A percentile compares a stretch with the other conserved stretches of the same genome.
These are phyloP conservation scores for Coemansia asiatica DNA, from an alignment of 192 early-diverging fungal species.

Conservation along the genomic window DNA sequence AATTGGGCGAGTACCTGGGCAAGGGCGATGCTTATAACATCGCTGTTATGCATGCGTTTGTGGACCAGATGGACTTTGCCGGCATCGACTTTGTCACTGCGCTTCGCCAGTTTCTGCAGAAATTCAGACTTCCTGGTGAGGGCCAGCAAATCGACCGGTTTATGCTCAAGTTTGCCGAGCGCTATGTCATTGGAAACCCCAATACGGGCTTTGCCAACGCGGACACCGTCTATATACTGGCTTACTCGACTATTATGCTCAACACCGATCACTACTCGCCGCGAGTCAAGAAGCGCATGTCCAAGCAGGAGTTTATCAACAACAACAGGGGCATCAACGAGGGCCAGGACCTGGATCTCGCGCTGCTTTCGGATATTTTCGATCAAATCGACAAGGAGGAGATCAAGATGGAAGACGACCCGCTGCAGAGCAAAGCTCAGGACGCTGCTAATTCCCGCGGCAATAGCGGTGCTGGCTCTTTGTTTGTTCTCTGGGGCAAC, in stretches of 20 bases:
- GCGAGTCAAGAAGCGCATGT: slow-evolving; percentile 85
- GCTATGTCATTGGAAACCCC: slow-evolving; percentile 83
- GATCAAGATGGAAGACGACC: slow-evolving; percentile 93
- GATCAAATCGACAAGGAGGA: slow-evolving; percentile 81
- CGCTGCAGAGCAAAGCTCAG: slow-evolving; percentile 32
- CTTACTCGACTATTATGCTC: slow-evolving; percentile 90
- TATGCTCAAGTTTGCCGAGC: slow-evolving; percentile 97
- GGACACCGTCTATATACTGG: slow-evolving; percentile 90
- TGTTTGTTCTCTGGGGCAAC: slow-evolving; percentile 52
- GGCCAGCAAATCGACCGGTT: slow-evolving; percentile 95
- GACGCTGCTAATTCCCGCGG: slow-evolving; percentile 37
- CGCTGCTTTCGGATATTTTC: slow-evolving; percentile 72
- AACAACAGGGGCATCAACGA: slow-evolving; percentile 96
- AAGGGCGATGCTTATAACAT: slow-evolving; percentile 92
- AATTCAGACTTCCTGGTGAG: slow-evolving; percentile 90
- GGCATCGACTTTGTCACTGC: slow-evolving; percentile 75
- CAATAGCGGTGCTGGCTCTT: slow-evolving; percentile 26
- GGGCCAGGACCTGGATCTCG: slow-evolving; percentile 71
- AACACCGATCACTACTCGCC: slow-evolving; percentile 92
- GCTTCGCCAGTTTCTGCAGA: slow-evolving; percentile 79
- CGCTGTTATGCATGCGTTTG: slow-evolving; percentile 95
- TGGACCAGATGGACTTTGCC: slow-evolving; percentile 84
- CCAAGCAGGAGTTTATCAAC: slow-evolving; percentile 78
- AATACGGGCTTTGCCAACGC: slow-evolving; percentile 78
- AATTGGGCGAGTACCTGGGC: slow-evolving; percentile 91